Conservation (phyloP, 495 filamentous ascomycete genomes). For the Baudoinia panamericana region DNA sequence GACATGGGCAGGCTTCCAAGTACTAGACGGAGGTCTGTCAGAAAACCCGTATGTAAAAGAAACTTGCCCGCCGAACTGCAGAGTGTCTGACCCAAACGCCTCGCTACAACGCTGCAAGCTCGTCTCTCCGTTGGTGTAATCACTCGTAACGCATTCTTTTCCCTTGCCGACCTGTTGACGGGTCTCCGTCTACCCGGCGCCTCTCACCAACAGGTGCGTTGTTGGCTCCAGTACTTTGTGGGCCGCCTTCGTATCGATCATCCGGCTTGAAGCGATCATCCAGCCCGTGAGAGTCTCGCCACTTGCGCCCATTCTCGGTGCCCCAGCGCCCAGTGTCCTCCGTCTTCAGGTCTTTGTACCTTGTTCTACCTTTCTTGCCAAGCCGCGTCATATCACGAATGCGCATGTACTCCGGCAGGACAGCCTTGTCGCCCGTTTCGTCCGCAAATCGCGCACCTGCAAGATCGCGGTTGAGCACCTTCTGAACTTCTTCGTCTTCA, state of each 20-base stretch:
- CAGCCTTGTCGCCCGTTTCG: slow-evolving; percentile 62
- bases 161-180: slow-evolving; percentile 3
- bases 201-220: slow-evolving; percentile 46
- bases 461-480: slow-evolving; percentile 59
- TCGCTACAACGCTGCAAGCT: too few relatives aligned
- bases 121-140: too few relatives aligned
- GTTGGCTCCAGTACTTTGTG: slow-evolving; percentile 43
- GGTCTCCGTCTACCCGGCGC: slow-evolving; percentile 31
- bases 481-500: slow-evolving; percentile 56
- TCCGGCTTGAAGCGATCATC: slow-evolving; percentile 31
- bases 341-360: slow-evolving; percentile 71
- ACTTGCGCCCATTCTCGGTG: slow-evolving; percentile 38
- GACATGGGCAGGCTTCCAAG: too few relatives aligned
- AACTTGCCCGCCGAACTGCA: too few relatives aligned
- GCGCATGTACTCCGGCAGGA: slow-evolving; percentile 86
- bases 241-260: slow-evolving; percentile 11
- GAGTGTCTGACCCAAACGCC: too few relatives aligned
- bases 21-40: too few relatives aligned
- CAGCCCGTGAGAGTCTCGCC: slow-evolving; percentile 21
- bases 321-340: slow-evolving; percentile 92
- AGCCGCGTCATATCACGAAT: slow-evolving; percentile 87
- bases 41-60: too few relatives aligned
- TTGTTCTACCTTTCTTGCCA: slow-evolving; percentile 81
- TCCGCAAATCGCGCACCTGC: slow-evolving; percentile 71
- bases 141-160: slow-evolving; percentile 16